Evolutionary conservation across 139 green algal genomes (phyloP).

Genomic region (Coelastrella sp.): DNA sequence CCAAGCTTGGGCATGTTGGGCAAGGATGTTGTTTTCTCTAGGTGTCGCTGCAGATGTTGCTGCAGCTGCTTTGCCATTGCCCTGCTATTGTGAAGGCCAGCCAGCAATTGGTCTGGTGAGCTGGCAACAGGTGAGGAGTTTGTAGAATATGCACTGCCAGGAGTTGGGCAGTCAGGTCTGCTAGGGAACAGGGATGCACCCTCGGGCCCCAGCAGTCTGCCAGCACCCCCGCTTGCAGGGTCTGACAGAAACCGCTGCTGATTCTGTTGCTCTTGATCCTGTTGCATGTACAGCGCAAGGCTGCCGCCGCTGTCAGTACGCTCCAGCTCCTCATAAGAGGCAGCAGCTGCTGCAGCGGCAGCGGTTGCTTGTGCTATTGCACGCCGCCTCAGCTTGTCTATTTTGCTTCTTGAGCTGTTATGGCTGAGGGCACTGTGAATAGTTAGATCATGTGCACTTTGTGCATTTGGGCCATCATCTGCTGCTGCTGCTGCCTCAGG

Average conservation of each 20-base stretch:
- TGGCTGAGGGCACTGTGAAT: background rate
- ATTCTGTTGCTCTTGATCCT: background rate
- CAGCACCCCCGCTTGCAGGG: background rate
- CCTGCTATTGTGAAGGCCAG: constrained; percentile 23
- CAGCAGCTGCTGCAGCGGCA: background rate
- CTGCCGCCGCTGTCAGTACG: constrained; percentile 19
- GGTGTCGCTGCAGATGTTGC: constrained; percentile 25
- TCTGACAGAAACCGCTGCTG: background rate
- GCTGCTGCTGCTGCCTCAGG: background rate
- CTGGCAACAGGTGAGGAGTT: background rate
- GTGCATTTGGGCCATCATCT: no score
- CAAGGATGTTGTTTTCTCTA: constrained; percentile 21
- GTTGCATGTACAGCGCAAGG: constrained; percentile 16
- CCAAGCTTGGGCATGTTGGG: background rate
- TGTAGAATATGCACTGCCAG: constrained; percentile 14
- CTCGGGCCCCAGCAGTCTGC: background rate
- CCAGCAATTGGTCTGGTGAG: constrained; percentile 31
- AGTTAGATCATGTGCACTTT: background rate
- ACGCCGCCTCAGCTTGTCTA: constrained; percentile 16
- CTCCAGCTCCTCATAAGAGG: background rate
- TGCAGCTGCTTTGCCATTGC: constrained; percentile 17
- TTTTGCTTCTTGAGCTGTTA: background rate
- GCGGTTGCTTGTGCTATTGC: constrained; percentile 3
- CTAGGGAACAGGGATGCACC: background rate
- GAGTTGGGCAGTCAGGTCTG: constrained; percentile 28